Conservation (phyloP, 2,329 filamentous ascomycete species). For the Diaporthe aspalathi region DNA sequence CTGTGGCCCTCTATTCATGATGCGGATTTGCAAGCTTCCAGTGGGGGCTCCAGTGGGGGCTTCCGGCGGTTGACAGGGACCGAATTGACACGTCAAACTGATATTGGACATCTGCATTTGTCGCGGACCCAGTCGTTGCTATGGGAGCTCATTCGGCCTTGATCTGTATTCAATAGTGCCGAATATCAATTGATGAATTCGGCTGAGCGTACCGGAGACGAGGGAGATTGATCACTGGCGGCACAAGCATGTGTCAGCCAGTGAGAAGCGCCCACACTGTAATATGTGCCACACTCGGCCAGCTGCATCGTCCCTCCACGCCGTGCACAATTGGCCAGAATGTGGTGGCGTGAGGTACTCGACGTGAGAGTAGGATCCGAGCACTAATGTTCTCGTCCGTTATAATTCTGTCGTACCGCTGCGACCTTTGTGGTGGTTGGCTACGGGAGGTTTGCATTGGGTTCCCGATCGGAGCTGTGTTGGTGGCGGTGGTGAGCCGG, state of each 20-base stretch:
- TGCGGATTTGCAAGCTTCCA: no score
- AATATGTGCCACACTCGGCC: background rate
- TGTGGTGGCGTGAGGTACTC: background rate
- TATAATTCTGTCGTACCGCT: background rate
- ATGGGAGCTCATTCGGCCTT: no score
- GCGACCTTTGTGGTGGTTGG: no score
- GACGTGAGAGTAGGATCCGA: background rate
- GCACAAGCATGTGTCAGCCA: background rate
- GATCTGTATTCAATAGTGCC: no score
- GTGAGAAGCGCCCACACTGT: background rate
- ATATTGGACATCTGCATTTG: no score
- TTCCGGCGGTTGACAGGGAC: no score
- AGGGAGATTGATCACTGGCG: background rate
- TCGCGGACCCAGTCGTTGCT: no score
- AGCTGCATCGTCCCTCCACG: no score
- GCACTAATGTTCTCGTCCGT: background rate
- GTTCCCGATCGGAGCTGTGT: background rate
- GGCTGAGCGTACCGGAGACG: background rate
- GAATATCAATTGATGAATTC: no score
- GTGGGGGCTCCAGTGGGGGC: no score
- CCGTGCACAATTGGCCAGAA: background rate
- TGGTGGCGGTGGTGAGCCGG: background rate
- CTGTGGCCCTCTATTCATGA: background rate
- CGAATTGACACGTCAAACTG: no score
- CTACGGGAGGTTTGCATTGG: background rate